Base-by-base conservation (phyloP, 768 basidiomycete species). In the Porphyrellus cyaneotinctus region DNA sequence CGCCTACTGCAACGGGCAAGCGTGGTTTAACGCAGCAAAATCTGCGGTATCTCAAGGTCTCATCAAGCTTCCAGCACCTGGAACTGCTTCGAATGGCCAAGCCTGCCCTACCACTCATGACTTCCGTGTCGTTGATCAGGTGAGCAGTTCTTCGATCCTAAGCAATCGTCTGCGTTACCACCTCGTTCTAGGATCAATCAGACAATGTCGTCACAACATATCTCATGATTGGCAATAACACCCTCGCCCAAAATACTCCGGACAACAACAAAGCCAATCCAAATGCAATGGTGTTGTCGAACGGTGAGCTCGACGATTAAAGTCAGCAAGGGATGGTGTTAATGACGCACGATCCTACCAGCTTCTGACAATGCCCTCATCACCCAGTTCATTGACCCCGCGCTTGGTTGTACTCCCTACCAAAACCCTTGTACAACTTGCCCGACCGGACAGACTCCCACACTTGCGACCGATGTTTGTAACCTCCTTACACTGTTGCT, bases 171-270 rank as follows among this genome's bases (percentile, higher is more conserved):
- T 26, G 10, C 26, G 18, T 52, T 35, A 58, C 30, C 6, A 3
- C 18, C 30, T 36, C 26, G 6, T 23, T 44, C 22, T 30, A 65
- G 65, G 64, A 65, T 55, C 64, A 62, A 60, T 65, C 64, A 15
- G 64, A 65, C 30, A 65, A 65, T 14, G 54, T 67, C 3, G 24
- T 67, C 18, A 67, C 64, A 12, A 65, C 64, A 24, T 65, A 65
- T 52, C 65, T 67, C 28, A 44, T 65, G 8, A 51, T 67, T 20
- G 51, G 47, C 1, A 26, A 22, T 2, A 53, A 67, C 20, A 67
- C 65, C 3, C 60, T 65, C 18, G 57, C 63, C 4, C 64, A 65
- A 43, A 65, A 65, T 8, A 67, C 65, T 23, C 64, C 64, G 2
- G 47, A 6, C 10, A 65, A 65, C 37, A 52, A 49, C 33, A 46